Base-by-base conservation (phyloP, 2,329 filamentous ascomycete genomes). In the Colletotrichum siamense region DNA sequence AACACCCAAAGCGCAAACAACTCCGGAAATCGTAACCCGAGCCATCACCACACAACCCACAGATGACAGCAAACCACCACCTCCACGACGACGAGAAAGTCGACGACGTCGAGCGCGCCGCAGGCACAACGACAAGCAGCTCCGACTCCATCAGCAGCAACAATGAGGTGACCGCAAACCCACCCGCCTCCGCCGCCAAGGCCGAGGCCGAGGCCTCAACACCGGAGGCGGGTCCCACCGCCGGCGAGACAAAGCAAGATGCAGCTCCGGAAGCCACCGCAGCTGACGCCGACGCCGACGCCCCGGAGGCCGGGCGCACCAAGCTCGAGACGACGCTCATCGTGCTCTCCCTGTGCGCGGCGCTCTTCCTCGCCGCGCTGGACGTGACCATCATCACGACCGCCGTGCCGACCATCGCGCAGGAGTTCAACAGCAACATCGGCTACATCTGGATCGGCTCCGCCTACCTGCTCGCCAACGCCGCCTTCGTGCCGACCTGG, bases 401-500 rank as follows among this genome's bases (percentile, higher is more conserved):
- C 0, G 90, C 92, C 1, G 87, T 93, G 8, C 92, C 92, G 0
- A 90, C 90, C 10, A 93, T 94, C 65, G 86, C 89, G 4, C 82
- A 83, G 4, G 87, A 93, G 32, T 89, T 95, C 49, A 81, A 90
- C 64, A 93, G 91, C 34, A 91, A 90, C 18, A 87, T 91, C 1
- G 93, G 93, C 8, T 96, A 95, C 84, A 92, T 92, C 16, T 96
- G 94, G 95, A 94, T 96, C 76, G 94, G 94, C 1, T 92, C 90
- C 32, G 91, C 94, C 0, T 96, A 94, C 82, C 87, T 95, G 5
- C 90, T 96, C 13, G 93, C 92, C 18, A 92, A 92, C 80, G 92
- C 94, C 0, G 92, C 94, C 0, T 89, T 89, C 3, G 91, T 90
- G 1, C 93, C 94, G 1, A 90, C 94, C n/a, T 96, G 94, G 94